Base-by-base conservation (phyloP, 2,329 filamentous ascomycete species). In the Fusarium nygamai region DNA sequence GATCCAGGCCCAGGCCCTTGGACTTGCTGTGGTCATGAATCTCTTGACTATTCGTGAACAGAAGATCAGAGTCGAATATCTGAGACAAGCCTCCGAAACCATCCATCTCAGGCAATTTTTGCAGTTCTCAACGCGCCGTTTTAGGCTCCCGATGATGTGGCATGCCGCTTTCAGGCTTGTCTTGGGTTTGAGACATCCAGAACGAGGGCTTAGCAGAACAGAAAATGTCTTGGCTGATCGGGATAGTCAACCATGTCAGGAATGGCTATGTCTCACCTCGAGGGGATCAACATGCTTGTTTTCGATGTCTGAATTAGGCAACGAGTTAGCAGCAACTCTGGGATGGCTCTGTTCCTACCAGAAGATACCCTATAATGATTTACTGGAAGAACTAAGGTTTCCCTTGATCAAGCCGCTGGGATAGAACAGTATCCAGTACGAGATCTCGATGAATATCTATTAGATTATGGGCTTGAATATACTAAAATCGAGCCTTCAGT, bases 241-340 rank as follows among this genome's bases (percentile, higher is more conserved):
- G 19, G n/a, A 10, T 38, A 24, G 20, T n/a, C 29, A 14, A 8
- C 17, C 19, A 16, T 22, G 33, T 38, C 24, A 54, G 47, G 60
- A 71, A 70, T 66, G 47, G 27, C 29, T 19, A 9, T 71, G 67
- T 71, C 66, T 70, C 67, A 71, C 53, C 34, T 36, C 48, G 33
- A 22, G 20, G 29, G 19, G 39, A 34, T 17, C 19, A 34, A 22
- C 29, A 39, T 8, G n/a, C 16, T 29, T 38, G 34, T 24, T 64
- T 65, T 22, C 47, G 34, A 65, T 24, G 22, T 27, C 24, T 47
- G 13, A 22, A 33, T 31, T 24, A 22, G 16, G 24, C 20, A n/a
- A 33, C 19, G 31, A 59, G 56, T 36, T 34, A n/a, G 14, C 34
- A 29, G 24, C 19, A 34, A n/a, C 20, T 36, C 33, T 17, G 20